Conservation (phyloP, 352 stramenopile species). For the Hyaloperonospora arabidopsidis region DNA sequence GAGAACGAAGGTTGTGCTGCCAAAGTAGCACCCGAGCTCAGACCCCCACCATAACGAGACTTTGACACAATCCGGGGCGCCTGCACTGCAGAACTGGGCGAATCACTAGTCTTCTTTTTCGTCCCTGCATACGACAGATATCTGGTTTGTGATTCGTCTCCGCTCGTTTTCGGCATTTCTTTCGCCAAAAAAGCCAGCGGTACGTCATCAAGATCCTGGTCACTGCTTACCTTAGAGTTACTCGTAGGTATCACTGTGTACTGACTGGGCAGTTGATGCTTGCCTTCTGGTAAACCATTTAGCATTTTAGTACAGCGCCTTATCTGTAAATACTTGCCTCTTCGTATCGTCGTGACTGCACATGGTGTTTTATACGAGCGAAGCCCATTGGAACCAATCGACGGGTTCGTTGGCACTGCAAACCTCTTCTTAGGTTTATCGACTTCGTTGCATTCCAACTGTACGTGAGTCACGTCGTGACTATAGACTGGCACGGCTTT, state of each 20-base stretch:
- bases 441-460: slow-evolving; percentile 6
- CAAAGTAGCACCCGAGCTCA: slow-evolving; percentile 2
- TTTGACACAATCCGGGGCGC: slow-evolving; percentile 16
- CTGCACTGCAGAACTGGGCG: slow-evolving; percentile 13
- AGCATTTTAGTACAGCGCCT: slow-evolving; percentile 47
- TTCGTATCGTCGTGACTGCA: slow-evolving; percentile 28
- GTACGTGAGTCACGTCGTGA: slow-evolving; percentile 17
- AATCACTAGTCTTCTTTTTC: slow-evolving; percentile 29
- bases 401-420: slow-evolving; percentile 6
- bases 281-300: slow-evolving; percentile 13
- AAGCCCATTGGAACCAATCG: slow-evolving; percentile 39
- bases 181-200: slow-evolving; percentile 19
- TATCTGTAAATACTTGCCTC: slow-evolving; percentile 31
- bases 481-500: slow-evolving; percentile 29
- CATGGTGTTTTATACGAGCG: slow-evolving; percentile 26
- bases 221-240: slow-evolving; percentile 1
- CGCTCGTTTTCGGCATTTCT: slow-evolving; percentile 18
- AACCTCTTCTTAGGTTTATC: slow-evolving; percentile 8
- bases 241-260: slow-evolving; percentile 21
- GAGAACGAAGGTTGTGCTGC: slow-evolving; percentile 1
- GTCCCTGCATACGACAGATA: slow-evolving; percentile 42
- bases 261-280: slow-evolving; percentile 11
- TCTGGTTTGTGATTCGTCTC: slow-evolving; percentile 16
- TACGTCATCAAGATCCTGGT: slow-evolving; percentile 19
- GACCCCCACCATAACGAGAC: slow-evolving; percentile 19